Conservation (phyloP, 2,329 filamentous ascomycete species). For the Cladosporium sp. region DNA sequence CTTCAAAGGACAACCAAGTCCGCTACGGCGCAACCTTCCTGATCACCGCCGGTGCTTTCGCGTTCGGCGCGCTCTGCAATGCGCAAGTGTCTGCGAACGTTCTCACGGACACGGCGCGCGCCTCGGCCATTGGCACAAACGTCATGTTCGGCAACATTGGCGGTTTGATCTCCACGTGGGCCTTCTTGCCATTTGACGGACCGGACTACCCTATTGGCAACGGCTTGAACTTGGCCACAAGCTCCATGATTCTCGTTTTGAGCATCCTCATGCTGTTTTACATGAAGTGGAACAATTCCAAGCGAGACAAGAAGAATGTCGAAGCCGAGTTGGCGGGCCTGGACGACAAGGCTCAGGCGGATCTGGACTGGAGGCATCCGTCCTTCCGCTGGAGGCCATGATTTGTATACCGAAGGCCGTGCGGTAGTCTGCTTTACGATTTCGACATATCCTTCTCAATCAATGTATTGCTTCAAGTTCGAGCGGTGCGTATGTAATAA, state of each 20-base stretch:
- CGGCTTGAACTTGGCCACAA: constrained; percentile 62
- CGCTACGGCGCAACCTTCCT: constrained; percentile 69
- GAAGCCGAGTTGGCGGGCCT: constrained; percentile 54
- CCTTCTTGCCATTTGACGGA: constrained; percentile 51
- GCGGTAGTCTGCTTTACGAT: too few species aligned
- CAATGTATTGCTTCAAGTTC: too few species aligned
- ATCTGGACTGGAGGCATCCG: constrained; percentile 64
- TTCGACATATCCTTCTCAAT: too few species aligned
- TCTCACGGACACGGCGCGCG: constrained; percentile 64
- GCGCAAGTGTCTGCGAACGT: constrained; percentile 67
- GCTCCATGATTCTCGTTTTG: constrained; percentile 51
- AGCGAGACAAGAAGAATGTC: constrained; percentile 50
- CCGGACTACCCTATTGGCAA: constrained; percentile 68
- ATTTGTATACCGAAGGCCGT: too few species aligned
- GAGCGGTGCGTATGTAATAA: too few species aligned
- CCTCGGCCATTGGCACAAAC: constrained; percentile 60
- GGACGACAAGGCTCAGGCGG: constrained; percentile 49
- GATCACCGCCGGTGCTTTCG: constrained; percentile 60
- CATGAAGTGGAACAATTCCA: constrained; percentile 60
- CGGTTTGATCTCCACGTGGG: constrained; percentile 35
- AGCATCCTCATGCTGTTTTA: constrained; percentile 50
- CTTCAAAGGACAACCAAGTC: constrained; percentile 45
- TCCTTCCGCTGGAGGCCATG: constrained; percentile 47
- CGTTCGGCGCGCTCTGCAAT: constrained; percentile 60
- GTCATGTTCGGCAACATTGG: constrained; percentile 73